Base-by-base conservation (phyloP, 2,329 filamentous ascomycete species). In the Stagonosporopsis vannaccii region DNA sequence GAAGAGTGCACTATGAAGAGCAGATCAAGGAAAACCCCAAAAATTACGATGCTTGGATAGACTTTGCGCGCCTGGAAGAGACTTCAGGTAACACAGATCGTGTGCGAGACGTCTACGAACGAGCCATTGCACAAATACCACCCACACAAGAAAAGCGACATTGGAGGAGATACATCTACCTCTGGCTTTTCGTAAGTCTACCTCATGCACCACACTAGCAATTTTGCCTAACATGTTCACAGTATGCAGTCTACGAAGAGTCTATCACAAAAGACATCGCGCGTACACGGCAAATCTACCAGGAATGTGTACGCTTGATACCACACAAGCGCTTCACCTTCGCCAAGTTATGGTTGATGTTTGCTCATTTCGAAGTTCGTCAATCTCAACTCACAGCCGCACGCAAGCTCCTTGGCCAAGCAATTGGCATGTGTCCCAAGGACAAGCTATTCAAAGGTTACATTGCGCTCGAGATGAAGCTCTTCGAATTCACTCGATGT, bases 261-360 rank as follows among this genome's bases (percentile, higher is more conserved):
- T 87, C 91, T 75, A 89, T 94, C 61, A 89, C 88, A 32, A 88
- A 89, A 65, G 92, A 98, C 68, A 71, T 86, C 22, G 86, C 90
- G 23, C 86, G 95, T 40, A 91, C 94, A 19, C 85, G 90, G 17
- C 91, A 97, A 73, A 92, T 99, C 59, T 99, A 98, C 79, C 87
- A 89, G 65, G 91, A 95, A 63, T 96, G 92, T 67, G 78, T 98
- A 42, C 89, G 89, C 59, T 80, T 98, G 41, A 89, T 99, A 65
- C 95, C 95, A 0, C 95, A 99, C 80, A 96, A 96, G 75, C 91
- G 91, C 70, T 99, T 98, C 78, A 98, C 95, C 0, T 99, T 98
- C 75, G 91, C 92, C 73, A 99, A 99, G 76, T 82, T 98, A 45
- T 99, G 95, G 95, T 81, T 98, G 40, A 83, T 96, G 78, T 96